Evolutionary conservation across 2,329 filamentous ascomycete species (phyloP).

Genomic region (Diaporthe vaccinii): DNA sequence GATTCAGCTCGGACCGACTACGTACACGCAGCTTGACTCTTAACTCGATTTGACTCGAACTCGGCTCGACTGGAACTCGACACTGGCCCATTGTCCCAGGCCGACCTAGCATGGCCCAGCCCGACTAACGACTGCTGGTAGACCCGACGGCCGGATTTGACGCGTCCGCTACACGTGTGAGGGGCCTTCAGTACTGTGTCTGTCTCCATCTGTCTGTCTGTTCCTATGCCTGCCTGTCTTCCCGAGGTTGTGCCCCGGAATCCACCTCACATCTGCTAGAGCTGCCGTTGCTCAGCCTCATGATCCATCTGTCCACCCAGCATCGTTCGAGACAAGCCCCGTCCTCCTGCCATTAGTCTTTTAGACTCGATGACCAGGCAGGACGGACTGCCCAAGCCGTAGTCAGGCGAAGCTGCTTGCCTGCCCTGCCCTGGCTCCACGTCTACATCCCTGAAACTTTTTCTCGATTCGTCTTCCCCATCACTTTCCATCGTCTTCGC

Average conservation of each 20-base stretch:
- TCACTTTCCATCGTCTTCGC: constrained; percentile 6
- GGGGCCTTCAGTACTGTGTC: neutral
- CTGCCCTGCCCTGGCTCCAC: neutral
- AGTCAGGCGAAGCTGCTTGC: constrained; percentile 20
- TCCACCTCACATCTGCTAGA: constrained; percentile 1
- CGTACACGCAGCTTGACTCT: neutral
- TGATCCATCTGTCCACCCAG: neutral
- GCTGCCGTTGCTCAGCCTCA: constrained; percentile 1
- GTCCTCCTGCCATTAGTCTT: neutral
- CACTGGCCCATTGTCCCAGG: constrained; percentile 1
- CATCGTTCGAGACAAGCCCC: neutral
- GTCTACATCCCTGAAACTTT: constrained; percentile 25
- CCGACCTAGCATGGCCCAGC: constrained; percentile 1
- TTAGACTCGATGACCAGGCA: constrained; percentile 17
- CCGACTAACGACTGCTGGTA: neutral
- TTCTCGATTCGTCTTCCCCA: constrained; percentile 24
- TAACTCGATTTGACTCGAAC: neutral
- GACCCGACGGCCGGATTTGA: neutral
- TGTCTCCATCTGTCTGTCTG: neutral
- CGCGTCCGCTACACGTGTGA: constrained; percentile 9
- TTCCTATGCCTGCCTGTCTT: neutral
- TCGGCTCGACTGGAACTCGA: neutral
- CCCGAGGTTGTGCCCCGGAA: neutral
- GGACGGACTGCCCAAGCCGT: neutral
- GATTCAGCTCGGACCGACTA: constrained; percentile 11